These are phyloP conservation scores for Allantophomopsis lycopodina DNA, from an alignment of 2,329 filamentous ascomycete genomes.

Conservation along the genomic window DNA sequence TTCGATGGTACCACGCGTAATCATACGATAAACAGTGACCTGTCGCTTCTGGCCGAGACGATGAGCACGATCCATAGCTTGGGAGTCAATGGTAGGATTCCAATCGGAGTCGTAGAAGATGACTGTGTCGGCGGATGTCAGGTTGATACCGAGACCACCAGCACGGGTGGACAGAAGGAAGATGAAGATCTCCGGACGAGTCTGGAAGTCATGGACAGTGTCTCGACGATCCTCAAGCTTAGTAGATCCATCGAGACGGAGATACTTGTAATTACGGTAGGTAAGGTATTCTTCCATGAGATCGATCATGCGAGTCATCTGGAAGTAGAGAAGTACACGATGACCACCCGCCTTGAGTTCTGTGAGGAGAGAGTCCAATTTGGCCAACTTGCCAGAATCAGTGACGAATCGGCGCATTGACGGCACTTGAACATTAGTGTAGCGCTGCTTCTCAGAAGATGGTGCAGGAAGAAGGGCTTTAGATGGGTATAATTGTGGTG, in stretches of 20 bases:
- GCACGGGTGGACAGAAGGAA: slow-evolving; percentile 93
- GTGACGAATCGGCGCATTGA: slow-evolving; percentile 98
- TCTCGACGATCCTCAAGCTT: slow-evolving; percentile 95
- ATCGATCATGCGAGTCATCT: slow-evolving; percentile 99
- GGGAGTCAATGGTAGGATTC: slow-evolving; percentile 97
- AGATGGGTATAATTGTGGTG: slow-evolving; percentile 48
- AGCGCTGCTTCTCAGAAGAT: slow-evolving; percentile 68
- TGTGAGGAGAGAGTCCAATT: slow-evolving; percentile 75
- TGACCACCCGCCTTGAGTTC: slow-evolving; percentile 86
- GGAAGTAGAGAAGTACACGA: slow-evolving; percentile 94
- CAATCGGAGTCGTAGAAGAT: slow-evolving; percentile 99
- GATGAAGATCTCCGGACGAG: slow-evolving; percentile 86
- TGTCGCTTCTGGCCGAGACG: slow-evolving; percentile 91
- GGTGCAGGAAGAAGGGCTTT: slow-evolving; percentile 60
- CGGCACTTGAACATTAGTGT: slow-evolving; percentile 82
- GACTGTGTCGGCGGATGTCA: slow-evolving; percentile 92
- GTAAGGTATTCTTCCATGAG: slow-evolving; percentile 98
- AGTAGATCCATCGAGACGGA: slow-evolving; percentile 88
- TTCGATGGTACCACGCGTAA: slow-evolving; percentile 92
- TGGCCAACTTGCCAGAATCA: slow-evolving; percentile 90
- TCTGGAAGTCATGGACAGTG: slow-evolving; percentile 94
- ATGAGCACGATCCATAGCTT: slow-evolving; percentile 98
- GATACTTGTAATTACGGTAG: slow-evolving; percentile 98
- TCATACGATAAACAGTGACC: slow-evolving; percentile 94
- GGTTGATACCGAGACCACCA: slow-evolving; percentile 94